Percentiles rank a stretch among this genome's conserved stretches.
These are phyloP conservation scores for Ceratocystis cubensis DNA, from an alignment of 2,329 filamentous ascomycete genomes.

Conservation along the genomic window DNA sequence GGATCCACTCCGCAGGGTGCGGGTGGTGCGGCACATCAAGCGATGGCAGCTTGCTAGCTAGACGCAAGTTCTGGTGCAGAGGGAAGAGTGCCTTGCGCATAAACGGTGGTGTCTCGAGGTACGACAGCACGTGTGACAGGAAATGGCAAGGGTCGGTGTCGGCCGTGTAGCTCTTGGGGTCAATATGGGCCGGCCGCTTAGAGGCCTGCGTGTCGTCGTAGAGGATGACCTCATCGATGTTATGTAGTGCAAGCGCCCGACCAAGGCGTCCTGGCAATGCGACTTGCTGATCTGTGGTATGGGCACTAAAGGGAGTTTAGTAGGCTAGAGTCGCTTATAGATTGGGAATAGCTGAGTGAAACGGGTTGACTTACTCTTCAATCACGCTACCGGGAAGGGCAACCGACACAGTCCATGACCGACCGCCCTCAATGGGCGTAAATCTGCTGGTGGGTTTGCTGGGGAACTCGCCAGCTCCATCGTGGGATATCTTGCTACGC, in stretches of 20 bases:
- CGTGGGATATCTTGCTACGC: conserved; percentile 40
- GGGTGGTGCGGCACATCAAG: conserved; percentile 80
- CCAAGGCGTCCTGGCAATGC: conserved; percentile 62
- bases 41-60: conserved; percentile 60
- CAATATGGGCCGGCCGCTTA: conserved; percentile 36
- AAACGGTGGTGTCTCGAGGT: conserved; percentile 74
- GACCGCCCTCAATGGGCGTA: conserved; percentile 46
- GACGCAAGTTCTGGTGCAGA: conserved; percentile 62
- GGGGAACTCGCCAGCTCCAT: conserved; percentile 31
- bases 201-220: conserved; percentile 55
- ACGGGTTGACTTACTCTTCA: conserved; percentile 45
- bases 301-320: conserved; percentile 39
- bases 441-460: conserved; percentile 56
- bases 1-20: conserved; percentile 61
- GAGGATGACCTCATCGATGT: conserved; percentile 70
- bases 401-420: conserved; percentile 63
- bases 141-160: conserved; percentile 68
- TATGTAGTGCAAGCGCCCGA: conserved; percentile 69
- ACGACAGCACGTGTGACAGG: conserved; percentile 63
- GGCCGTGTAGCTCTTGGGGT: conserved; percentile 48
- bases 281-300: conserved; percentile 63
- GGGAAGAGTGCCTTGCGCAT: conserved; percentile 65
- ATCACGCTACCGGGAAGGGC: conserved; percentile 69
- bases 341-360: too few relatives aligned
- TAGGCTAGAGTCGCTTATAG: not conserved